Evolutionary conservation across 805 yeast genomes (phyloP), one percentile per base, ranked within the genome.

Genomic region (Tetrapisispora phaffii): DNA sequence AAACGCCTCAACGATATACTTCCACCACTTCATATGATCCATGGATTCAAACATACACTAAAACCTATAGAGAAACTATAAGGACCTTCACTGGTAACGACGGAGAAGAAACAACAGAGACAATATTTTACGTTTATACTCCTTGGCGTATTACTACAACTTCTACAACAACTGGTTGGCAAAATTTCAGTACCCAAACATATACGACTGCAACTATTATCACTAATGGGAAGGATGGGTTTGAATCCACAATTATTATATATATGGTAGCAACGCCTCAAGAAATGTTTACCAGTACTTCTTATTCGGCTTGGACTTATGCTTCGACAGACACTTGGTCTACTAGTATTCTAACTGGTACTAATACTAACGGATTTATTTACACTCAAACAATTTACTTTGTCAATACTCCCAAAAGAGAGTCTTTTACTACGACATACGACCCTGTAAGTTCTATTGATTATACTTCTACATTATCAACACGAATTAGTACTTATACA

Each of bases 201-300:
- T 47, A 44, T 41, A 32, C 28, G 7, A 46, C 37, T n/a, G 37
- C 13, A 2, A n/a, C 13, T 5, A 29, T 29, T 15, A 31, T 28
- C 6, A 17, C 21, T 2, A 39, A 34, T 37, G 44, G 37, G 9
- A 28, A 35, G 19, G 47, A 43, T 21, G 39, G 35, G 3, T 7
- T 8, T 16, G 23, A 20, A 4, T 39, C 44, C 10, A 31, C 34
- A 6, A 34, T 24, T 19, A 37, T 46, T 8, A 28, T 47, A 32
- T 44, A 44, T 34, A 26, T 22, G 22, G 50, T 47, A 15, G 50
- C 13, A 16, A 17, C 34, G 2, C 19, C 37, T 26, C 22, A 10
- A 19, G 26, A 26, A 28, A 38, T 8, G 7, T 6, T 12, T 12
- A 6, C 19, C 37, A 8, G 6, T 8, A 4, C 12, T 12, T 24